Conservation (phyloP, 2,329 filamentous ascomycete genomes). For the Incumbomyces lentus region DNA sequence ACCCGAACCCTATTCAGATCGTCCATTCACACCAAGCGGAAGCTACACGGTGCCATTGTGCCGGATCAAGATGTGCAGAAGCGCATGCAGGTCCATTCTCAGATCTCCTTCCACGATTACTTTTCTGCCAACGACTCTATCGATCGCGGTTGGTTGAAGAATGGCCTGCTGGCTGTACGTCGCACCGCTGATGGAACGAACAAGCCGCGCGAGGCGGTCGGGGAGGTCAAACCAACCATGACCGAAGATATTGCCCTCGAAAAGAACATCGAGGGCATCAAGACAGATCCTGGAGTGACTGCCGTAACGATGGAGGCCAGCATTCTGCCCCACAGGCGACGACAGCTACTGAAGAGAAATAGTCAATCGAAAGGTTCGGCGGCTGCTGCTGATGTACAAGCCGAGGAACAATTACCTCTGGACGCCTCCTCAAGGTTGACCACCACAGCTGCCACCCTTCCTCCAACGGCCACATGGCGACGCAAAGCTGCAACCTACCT, state of each 20-base stretch:
- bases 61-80: conserved; percentile 7
- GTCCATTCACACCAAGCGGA: conserved; percentile 13
- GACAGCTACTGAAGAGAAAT: conserved; percentile 11
- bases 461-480: conserved; percentile 43
- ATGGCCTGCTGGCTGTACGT: conserved; percentile 16
- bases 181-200: conserved; percentile 7
- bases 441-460: conserved; percentile 46
- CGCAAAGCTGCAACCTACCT: conserved; percentile 71
- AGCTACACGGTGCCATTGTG: conserved; percentile 14
- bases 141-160: conserved; percentile 20
- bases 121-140: conserved; percentile 22
- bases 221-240: conserved; percentile 1
- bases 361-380: conserved; percentile 9
- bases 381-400: conserved; percentile 6
- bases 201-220: background rate
- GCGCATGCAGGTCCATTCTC: conserved; percentile 7
- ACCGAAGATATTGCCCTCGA: background rate
- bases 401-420: conserved; percentile 36
- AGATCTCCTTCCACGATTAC: conserved; percentile 19
- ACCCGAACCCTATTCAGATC: conserved; percentile 11
- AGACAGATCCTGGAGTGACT: background rate
- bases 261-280: background rate
- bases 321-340: conserved; percentile 16
- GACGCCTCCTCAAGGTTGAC: conserved; percentile 54
- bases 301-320: background rate